Base-by-base conservation (phyloP, 805 yeast species). In the Hanseniaspora pseudoguilliermondii region DNA sequence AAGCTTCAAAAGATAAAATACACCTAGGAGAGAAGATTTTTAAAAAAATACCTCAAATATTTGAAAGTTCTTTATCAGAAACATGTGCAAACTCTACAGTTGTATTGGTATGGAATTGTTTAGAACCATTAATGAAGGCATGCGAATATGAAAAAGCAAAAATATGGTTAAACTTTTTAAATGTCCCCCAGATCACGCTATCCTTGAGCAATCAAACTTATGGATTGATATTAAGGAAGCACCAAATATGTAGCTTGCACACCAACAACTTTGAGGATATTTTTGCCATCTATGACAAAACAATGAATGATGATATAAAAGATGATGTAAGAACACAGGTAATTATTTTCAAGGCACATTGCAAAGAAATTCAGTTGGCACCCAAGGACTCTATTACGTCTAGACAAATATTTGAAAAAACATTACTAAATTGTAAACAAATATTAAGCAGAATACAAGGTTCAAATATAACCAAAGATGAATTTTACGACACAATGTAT, bases 31-130 rank as follows among this genome's bases (percentile, higher is more conserved):
- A 51, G 15, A 60, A 59, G 2, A 64, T 69, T 32, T 57, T 68
- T 25, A 61, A 62, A 8, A 51, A 61, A 16, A 59, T 69, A 0
- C 71, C 72, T 46, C 66, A 61, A 40, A 59, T 62, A 5, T 58
- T 73, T 4, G 39, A 58, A n/a, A 58, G 54, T 29, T 41, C 60
- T 0, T 57, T 74, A 2, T 62, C 71, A 0, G 64, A 62, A 35
- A 62, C 63, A 16, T 62, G 72, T 5, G 56, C 67, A 7, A 65
- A 71, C 5, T 63, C 73, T 43, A 51, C 69, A 5, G 63, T 70
- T 0, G 66, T 75, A 1, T 56, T 74, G 29, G 57, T 74, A 20
- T 74, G 76, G 75, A 73, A 72, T 49, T 54, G 60, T 20, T 75
- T 73, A 0, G 71, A 71, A 41, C 59, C 61, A 18, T 59, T 62